Percentiles rank a stretch among this genome's conserved stretches.
These are phyloP conservation scores for Volvox reticuliferus DNA, from an alignment of 139 green algal genomes.

Conservation along the genomic window DNA sequence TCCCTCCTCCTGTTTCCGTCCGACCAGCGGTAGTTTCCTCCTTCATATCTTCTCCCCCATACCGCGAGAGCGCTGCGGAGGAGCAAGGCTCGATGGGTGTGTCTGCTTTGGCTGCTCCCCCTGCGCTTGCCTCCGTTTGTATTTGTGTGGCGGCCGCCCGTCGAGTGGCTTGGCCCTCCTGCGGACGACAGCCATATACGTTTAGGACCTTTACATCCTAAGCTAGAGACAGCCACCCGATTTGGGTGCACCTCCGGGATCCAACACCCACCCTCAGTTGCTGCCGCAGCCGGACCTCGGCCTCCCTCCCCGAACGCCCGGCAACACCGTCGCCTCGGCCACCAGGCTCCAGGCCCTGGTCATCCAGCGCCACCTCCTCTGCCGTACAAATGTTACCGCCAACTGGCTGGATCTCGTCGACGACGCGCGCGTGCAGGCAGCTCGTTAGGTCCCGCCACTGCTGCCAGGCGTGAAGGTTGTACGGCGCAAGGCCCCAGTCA, in stretches of 20 bases:
- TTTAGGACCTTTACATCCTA: too few species aligned
- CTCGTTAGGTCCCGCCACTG: constrained; percentile 71
- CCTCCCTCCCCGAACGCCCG: neutral
- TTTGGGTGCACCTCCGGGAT: neutral
- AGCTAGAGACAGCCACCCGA: too few species aligned
- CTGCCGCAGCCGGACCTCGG: constrained; percentile 11
- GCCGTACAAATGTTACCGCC: constrained; percentile 30
- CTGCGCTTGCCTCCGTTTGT: too few species aligned
- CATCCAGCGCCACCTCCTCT: neutral
- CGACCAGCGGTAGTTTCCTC: neutral
- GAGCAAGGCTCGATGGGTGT: neutral
- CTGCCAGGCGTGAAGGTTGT: constrained; percentile 73
- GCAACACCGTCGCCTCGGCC: neutral
- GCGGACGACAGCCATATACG: too few species aligned
- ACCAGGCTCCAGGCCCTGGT: neutral
- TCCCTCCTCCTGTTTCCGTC: too few species aligned
- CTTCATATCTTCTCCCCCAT: neutral
- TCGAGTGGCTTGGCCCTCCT: neutral
- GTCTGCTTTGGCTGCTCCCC: neutral
- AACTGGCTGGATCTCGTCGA: constrained; percentile 69
- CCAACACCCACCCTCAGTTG: constrained; percentile 27
- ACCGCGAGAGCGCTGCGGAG: neutral
- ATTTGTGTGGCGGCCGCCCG: too few species aligned
- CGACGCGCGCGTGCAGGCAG: constrained; percentile 58
- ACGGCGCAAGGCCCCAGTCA: constrained; percentile 81